phyloP scores from a whole-genome alignment of 345 rosid genomes.

The Citrus hindsii region DNA sequence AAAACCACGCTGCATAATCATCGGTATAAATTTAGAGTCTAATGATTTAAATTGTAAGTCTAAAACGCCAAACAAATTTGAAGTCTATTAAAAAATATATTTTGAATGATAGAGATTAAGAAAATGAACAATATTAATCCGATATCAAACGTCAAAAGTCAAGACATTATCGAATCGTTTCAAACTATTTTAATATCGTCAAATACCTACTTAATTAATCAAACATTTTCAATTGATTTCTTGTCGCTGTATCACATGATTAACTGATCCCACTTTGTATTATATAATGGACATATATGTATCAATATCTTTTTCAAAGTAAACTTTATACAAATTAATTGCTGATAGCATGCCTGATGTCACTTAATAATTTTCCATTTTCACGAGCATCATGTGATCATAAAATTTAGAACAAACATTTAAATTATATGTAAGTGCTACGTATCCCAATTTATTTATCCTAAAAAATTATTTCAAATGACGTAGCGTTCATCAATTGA shows the following conservation, averaged over 20 bases:
- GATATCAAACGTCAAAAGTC: neutral
- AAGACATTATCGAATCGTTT: neutral
- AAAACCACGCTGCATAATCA: no score
- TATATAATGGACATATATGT: neutral
- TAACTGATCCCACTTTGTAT: neutral
- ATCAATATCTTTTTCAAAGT: neutral
- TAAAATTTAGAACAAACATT: no score
- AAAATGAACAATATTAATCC: neutral
- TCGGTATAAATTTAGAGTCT: no score
- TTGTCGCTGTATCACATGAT: neutral
- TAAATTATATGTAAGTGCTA: no score
- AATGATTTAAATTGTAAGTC: no score
- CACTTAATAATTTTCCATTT: neutral
- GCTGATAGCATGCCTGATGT: neutral
- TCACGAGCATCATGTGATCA: neutral
- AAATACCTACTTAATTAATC: neutral
- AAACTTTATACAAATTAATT: neutral
- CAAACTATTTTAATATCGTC: neutral
- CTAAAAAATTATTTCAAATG: no score
- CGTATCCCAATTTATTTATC: no score
- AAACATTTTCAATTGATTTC: neutral
- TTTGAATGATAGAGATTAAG: no score
- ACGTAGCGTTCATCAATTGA: rapidly evolving
- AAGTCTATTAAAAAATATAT: no score
- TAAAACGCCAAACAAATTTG: no score